These are phyloP conservation scores for Fraxinus nigra DNA, from an alignment of 305 asterid species.

Conservation along the genomic window DNA sequence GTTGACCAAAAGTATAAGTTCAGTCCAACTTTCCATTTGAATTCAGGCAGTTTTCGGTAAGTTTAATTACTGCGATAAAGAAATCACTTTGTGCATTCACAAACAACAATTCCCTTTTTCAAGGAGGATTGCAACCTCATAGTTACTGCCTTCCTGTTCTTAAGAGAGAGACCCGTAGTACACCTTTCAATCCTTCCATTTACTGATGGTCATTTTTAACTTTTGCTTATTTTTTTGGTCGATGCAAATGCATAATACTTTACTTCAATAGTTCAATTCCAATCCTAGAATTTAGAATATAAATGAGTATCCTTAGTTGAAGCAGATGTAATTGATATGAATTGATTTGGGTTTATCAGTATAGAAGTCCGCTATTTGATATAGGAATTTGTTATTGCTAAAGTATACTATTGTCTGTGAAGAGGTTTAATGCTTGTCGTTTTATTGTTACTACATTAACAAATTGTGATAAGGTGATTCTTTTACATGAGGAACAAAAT, in stretches of 20 bases:
- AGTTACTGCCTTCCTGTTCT: conserved; percentile 89
- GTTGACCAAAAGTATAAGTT: too few relatives aligned
- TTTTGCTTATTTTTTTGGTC: neutral
- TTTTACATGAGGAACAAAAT: neutral
- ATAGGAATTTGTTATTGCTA: neutral
- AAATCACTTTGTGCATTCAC: too few relatives aligned
- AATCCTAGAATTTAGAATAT: neutral
- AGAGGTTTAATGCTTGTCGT: neutral
- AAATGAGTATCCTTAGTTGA: neutral
- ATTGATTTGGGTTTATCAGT: neutral
- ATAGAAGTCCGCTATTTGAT: neutral
- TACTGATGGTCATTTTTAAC: neutral
- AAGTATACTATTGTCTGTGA: neutral
- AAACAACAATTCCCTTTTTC: conserved; percentile 59
- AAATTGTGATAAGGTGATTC: neutral
- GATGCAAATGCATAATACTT: neutral
- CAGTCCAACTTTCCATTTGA: too few relatives aligned
- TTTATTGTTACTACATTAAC: neutral
- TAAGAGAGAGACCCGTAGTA: conserved; percentile 83
- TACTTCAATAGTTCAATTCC: neutral
- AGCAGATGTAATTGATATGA: neutral
- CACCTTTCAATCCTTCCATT: conserved; percentile 12
- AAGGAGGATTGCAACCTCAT: conserved; percentile 92
- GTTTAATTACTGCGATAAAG: too few relatives aligned
- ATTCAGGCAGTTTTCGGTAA: too few relatives aligned